Percentiles rank a stretch among this genome's conserved stretches.
These are phyloP conservation scores for Plasmodium fragile DNA, from an alignment of 169 alveolate species.

Conservation along the genomic window DNA sequence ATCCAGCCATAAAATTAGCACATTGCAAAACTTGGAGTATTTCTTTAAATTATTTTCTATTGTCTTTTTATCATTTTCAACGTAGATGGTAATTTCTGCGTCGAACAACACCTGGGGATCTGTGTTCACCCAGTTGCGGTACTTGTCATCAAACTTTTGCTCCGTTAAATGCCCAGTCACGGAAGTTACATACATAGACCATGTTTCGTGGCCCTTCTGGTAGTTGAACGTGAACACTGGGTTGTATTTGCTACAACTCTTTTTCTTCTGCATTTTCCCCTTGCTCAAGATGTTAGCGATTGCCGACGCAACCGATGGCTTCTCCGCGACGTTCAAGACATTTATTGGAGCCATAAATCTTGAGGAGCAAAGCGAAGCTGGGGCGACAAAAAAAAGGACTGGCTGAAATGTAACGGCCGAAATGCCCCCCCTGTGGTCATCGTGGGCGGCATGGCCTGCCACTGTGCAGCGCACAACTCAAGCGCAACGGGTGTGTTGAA, in stretches of 20 bases:
- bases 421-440: not conserved
- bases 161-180: slow-evolving; percentile 96
- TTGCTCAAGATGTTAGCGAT: slow-evolving; percentile 94
- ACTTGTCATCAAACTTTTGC: slow-evolving; percentile 95
- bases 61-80: slow-evolving; percentile 82
- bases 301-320: slow-evolving; percentile 98
- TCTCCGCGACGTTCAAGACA: slow-evolving; percentile 99
- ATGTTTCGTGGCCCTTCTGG: slow-evolving; percentile 39
- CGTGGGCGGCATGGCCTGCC: not conserved
- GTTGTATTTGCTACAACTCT: slow-evolving; percentile 77
- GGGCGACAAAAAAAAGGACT: not conserved
- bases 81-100: slow-evolving; percentile 93
- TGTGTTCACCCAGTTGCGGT: slow-evolving; percentile 93
- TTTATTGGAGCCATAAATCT: slow-evolving; percentile 37
- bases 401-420: not conserved
- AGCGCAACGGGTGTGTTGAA: not conserved
- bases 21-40: slow-evolving; percentile 91
- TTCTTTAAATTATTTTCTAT: slow-evolving; percentile 91
- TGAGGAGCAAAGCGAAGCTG: not conserved
- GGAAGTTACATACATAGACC: slow-evolving; percentile 79
- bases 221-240: slow-evolving; percentile 57
- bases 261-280: slow-evolving; percentile 82
- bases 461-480: not conserved
- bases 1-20: slow-evolving; percentile 98
- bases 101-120: slow-evolving; percentile 96